These are phyloP conservation scores for Candida maltosa DNA, from an alignment of 805 yeast genomes.

Conservation along the genomic window DNA sequence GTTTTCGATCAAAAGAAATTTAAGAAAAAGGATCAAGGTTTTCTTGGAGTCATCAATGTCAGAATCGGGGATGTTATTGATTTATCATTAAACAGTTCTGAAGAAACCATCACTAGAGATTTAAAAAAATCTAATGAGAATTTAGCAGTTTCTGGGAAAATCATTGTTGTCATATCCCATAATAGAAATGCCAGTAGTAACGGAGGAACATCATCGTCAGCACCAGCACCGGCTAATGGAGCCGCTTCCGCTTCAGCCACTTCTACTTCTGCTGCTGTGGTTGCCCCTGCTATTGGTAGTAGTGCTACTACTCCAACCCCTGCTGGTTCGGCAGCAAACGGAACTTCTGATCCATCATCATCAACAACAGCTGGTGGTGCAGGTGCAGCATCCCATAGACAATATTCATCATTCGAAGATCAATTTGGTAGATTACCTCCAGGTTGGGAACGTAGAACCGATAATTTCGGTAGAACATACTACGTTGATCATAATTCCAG, in stretches of 20 bases:
- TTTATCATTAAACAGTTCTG: slow-evolving; percentile 45
- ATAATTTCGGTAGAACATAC: slow-evolving; percentile 94
- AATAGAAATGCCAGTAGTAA: slow-evolving; percentile 11
- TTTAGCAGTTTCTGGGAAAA: slow-evolving; percentile 88
- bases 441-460: slow-evolving; percentile 99
- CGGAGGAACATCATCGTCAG: slow-evolving; percentile 1
- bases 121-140: slow-evolving; percentile 89
- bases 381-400: slow-evolving; percentile 42
- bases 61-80: slow-evolving; percentile 87
- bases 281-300: slow-evolving; percentile 13
- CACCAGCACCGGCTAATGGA: slow-evolving; percentile 1
- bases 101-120: slow-evolving; percentile 90
- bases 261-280: slow-evolving; percentile 12
- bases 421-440: slow-evolving; percentile 95
- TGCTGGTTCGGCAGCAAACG: slow-evolving; percentile 12
- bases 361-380: slow-evolving; percentile 3
- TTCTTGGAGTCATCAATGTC: slow-evolving; percentile 91
- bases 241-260: slow-evolving; percentile 10
- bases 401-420: slow-evolving; percentile 92
- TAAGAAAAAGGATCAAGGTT: slow-evolving; percentile 98
- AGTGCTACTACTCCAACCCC: slow-evolving; percentile 12
- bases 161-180: slow-evolving; percentile 72
- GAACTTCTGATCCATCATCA: slow-evolving; percentile 5
- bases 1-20: slow-evolving; percentile 96
- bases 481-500: slow-evolving; percentile 97